phyloP scores from a whole-genome alignment of 2,329 filamentous ascomycete genomes.

The Xylaria sp. region DNA sequence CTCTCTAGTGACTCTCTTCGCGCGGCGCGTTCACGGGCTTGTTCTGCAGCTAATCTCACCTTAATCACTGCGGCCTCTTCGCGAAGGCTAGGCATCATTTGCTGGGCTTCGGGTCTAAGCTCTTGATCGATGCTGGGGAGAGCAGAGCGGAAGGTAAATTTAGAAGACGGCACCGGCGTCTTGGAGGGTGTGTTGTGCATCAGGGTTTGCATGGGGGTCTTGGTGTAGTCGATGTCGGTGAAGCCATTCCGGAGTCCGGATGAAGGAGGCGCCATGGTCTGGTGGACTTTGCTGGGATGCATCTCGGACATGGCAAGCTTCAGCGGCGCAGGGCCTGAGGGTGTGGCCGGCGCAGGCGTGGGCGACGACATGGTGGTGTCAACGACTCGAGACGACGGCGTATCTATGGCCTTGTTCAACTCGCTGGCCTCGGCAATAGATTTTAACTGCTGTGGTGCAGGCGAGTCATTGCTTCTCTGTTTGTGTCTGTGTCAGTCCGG shows the following conservation, averaged over 20 bases:
- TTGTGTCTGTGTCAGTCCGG: neutral
- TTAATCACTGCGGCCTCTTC: conserved; percentile 75
- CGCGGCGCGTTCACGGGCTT: conserved; percentile 58
- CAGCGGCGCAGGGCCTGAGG: conserved; percentile 66
- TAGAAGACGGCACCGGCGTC: conserved; percentile 56
- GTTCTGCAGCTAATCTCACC: conserved; percentile 67
- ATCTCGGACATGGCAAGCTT: conserved; percentile 81
- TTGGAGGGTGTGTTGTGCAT: conserved; percentile 70
- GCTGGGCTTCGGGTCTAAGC: conserved; percentile 66
- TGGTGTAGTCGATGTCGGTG: conserved; percentile 69
- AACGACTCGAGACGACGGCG: conserved; percentile 37
- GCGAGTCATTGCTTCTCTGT: conserved; percentile 35
- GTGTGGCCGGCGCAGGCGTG: conserved; percentile 55
- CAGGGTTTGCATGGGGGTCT: conserved; percentile 50
- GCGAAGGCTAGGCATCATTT: conserved; percentile 70
- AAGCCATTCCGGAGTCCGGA: conserved; percentile 85
- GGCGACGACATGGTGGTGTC: conserved; percentile 45
- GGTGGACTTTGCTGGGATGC: conserved; percentile 85
- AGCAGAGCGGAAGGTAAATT: conserved; percentile 69
- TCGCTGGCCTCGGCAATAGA: conserved; percentile 52
- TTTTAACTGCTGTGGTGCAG: conserved; percentile 20
- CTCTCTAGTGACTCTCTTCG: conserved; percentile 50
- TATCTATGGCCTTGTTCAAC: neutral
- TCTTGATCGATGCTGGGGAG: conserved; percentile 55
- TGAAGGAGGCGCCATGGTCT: conserved; percentile 76